These are phyloP conservation scores for Fusarium tupiense DNA, from an alignment of 2,329 filamentous ascomycete genomes.

Conservation along the genomic window DNA sequence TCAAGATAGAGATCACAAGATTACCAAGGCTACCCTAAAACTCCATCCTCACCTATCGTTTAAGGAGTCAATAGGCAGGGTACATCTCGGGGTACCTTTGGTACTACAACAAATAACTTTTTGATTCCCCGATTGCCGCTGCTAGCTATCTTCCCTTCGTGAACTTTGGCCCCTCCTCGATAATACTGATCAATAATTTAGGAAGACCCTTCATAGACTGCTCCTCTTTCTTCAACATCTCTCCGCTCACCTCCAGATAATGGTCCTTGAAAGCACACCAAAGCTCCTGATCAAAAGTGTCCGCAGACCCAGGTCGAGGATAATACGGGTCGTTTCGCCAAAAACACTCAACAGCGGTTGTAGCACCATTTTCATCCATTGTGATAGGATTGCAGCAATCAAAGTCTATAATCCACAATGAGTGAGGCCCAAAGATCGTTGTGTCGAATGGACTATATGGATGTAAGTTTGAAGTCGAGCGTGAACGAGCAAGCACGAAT, in stretches of 20 bases:
- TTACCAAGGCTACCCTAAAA: background rate
- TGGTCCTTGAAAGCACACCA: constrained; percentile 41
- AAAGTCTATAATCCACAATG: constrained; percentile 60
- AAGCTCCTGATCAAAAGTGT: constrained; percentile 15
- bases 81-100: background rate
- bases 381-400: constrained; percentile 50
- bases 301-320: constrained; percentile 49
- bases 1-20: background rate
- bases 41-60: too few relatives aligned
- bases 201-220: background rate
- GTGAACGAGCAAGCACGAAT: constrained; percentile 58
- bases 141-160: background rate
- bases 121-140: background rate
- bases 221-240: background rate
- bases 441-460: background rate
- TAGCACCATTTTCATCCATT: constrained; percentile 53
- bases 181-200: background rate
- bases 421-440: constrained; percentile 45
- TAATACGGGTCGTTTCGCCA: constrained; percentile 63
- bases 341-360: constrained; percentile 55
- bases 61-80: too few relatives aligned
- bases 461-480: background rate
- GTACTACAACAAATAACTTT: background rate
- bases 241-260: background rate
- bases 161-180: background rate